Percentiles rank a stretch among this genome's conserved stretches.
Conservation (phyloP, 768 basidiomycete genomes). For the Lentinula sp. region DNA sequence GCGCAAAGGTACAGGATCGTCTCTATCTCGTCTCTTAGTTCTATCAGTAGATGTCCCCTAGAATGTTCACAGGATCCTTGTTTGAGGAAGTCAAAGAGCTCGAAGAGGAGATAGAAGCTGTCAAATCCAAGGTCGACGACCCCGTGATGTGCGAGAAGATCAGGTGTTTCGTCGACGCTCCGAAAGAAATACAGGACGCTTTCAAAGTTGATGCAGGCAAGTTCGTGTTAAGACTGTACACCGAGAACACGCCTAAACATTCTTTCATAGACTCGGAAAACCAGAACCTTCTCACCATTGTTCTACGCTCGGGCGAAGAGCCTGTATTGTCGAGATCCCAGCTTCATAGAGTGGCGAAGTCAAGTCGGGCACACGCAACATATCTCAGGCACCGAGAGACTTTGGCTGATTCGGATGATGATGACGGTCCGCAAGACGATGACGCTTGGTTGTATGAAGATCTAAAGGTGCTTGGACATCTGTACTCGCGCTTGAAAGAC, state of each 20-base stretch:
- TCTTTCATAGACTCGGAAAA: constrained; percentile 49
- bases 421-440: constrained; percentile 89
- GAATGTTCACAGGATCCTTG: constrained; percentile 94
- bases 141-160: constrained; percentile 85
- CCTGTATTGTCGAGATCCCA: constrained; percentile 74
- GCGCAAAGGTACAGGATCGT: constrained; percentile 66
- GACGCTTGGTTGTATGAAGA: constrained; percentile 98
- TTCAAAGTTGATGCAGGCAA: constrained; percentile 76
- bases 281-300: constrained; percentile 69
- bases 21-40: not conserved
- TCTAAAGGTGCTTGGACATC: constrained; percentile 67
- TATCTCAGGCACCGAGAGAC: constrained; percentile 60
- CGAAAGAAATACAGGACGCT: constrained; percentile 80
- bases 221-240: constrained; percentile 14
- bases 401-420: constrained; percentile 81
- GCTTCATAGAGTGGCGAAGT: constrained; percentile 72
- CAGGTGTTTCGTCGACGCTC: constrained; percentile 78
- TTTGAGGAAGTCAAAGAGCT: constrained; percentile 83
- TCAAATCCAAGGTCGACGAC: constrained; percentile 87
- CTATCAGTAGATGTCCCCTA: constrained; percentile 19
- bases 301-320: constrained; percentile 73
- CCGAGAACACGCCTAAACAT: not conserved
- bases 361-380: constrained; percentile 71
- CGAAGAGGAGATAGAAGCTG: constrained; percentile 81
- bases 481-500: constrained; percentile 78